Base-by-base conservation (phyloP, 1,139 yeast species). In the Geotrichum klebahnii region DNA sequence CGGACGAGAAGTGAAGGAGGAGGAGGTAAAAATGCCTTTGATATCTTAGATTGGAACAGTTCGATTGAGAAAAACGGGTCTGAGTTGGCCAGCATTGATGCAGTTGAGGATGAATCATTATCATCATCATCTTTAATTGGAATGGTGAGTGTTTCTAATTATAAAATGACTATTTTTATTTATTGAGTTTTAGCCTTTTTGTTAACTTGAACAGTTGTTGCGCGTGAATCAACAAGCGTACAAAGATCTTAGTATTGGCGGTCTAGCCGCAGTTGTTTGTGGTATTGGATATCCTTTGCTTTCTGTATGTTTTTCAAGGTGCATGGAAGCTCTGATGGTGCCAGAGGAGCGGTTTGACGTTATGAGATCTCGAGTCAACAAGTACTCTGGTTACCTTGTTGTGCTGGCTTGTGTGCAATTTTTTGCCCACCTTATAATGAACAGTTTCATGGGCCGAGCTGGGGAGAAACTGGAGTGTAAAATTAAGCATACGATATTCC, bases 221-320 rank as follows among this genome's bases (percentile, higher is more conserved):
- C 46, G 54, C 22, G 60, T 64, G 48, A 66, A 65, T 56, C 51
- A 53, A 31, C 50, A 52, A 20, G 71, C 66, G 46, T 62, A 58
- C 40, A 51, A 52, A 48, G 54, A 55, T 44, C 51, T 72, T 44
- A 28, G 61, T 16, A 38, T 67, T 41, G 76, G 75, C 5, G 56
- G 61, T 3, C 28, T 57, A 29, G 62, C 64, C 5, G 60, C 73
- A 20, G 53, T 63, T 9, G 38, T 67, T 16, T 60, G 68, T 31
- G 76, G 76, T 6, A 62, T 67, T 49, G 71, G 71, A 12, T 71
- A 70, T 53, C 72, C 75, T 2, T 64, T 73, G 10, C 61, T 71
- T 51, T 66, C 69, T 35, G 61, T 71, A 35, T 60, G 72, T 41
- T 68, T 68, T 44, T 74, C 73, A 12, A 65, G 68, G 38, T 61